Base-by-base conservation (phyloP, 768 basidiomycete genomes). In the Leccinum truebloodii region DNA sequence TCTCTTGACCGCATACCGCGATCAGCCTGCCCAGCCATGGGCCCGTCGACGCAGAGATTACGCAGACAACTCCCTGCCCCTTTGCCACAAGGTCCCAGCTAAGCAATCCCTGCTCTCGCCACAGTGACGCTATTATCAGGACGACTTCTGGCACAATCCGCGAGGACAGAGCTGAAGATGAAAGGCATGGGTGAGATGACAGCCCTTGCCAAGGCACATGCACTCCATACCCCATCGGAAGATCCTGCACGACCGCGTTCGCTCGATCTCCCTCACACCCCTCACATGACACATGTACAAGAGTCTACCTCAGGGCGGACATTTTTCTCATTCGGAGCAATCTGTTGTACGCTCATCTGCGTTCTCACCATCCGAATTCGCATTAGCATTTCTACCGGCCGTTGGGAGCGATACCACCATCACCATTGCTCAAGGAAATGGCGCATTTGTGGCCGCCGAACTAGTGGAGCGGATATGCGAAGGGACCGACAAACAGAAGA, bases 231-330 rank as follows among this genome's bases (percentile, higher is more conserved):
- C 69, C 85, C 87, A 0, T 79, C 85, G 20, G 67, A 78, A 6
- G 83, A 86, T 55, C 58, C 78, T 0, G 59, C 1, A 26, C 26
- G 69, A 13, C 80, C 82, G 0, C 92, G 94, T 73, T 81, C 83
- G 16, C 87, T 95, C 59, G 88, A 95, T 68, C 80, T 94, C 18
- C 85, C 93, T 1, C 92, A 94, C 66, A 83, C 88, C 1, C 87
- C 91, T 3, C 82, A 94, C 44, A 69, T 95, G 53, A 3, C 82
- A 94, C 44, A 69, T 95, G 53, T 95, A 93, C 81, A 96, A 97
- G 71, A 86, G 86, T 6, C 84, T 96, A 6, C 80, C 95, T 1
- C 93, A 95, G 70, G 95, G 94, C 6, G 95, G 95, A 0, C 94
- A 95, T 71, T 96, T 87, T 75, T 86, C 85, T 60, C 87, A 86